phyloP scores from a whole-genome alignment of 139 green algal genomes.

The Zygnema cylindricum region DNA sequence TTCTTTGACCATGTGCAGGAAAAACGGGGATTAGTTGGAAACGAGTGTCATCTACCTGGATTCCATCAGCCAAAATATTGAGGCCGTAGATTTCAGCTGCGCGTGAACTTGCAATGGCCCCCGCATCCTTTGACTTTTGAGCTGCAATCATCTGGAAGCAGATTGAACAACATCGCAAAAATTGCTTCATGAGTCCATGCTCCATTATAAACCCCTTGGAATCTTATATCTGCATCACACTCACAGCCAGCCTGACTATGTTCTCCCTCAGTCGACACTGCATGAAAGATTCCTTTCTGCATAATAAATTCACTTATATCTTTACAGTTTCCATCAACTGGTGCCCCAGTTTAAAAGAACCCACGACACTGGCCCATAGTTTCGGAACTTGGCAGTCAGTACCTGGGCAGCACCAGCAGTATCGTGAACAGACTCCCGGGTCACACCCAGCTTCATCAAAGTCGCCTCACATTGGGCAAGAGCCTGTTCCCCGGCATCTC shows the following conservation, averaged over 20 bases:
- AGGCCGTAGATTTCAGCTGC: constrained; percentile 74
- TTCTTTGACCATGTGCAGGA: too few species aligned
- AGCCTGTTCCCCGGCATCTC: constrained; percentile 26
- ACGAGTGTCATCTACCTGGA: constrained; percentile 74
- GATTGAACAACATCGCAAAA: background rate
- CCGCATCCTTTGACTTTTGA: constrained; percentile 59
- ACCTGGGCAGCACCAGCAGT: constrained; percentile 85
- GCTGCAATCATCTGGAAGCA: constrained; percentile 53
- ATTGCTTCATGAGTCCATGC: too few species aligned
- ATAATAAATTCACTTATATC: too few species aligned
- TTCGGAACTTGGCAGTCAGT: too few species aligned
- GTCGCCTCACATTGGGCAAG: constrained; percentile 66
- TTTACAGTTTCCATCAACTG: too few species aligned
- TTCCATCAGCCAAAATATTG: constrained; percentile 76
- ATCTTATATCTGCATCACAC: background rate
- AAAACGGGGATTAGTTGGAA: too few species aligned
- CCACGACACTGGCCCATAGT: too few species aligned
- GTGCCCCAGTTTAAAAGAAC: too few species aligned
- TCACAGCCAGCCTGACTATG: background rate
- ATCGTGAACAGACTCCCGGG: constrained; percentile 87
- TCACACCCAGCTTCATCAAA: constrained; percentile 61
- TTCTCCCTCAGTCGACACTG: too few species aligned
- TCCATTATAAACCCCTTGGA: background rate
- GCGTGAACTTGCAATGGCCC: constrained; percentile 74
- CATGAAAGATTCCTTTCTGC: too few species aligned